phyloP scores from a whole-genome alignment of 495 filamentous ascomycete species.

The Xylaria telfairii region DNA sequence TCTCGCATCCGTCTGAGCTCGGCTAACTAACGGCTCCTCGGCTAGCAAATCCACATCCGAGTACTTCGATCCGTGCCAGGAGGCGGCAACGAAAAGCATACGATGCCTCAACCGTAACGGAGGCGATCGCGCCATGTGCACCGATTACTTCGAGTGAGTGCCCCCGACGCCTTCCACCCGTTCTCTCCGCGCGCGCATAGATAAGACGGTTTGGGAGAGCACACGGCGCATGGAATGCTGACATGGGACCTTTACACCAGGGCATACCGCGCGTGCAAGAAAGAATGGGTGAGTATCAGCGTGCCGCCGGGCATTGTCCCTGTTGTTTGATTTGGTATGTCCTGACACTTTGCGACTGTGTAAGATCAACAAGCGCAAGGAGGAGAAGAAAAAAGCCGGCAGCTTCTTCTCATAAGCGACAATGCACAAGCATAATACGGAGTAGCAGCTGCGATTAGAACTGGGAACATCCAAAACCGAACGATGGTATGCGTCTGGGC shows the following conservation, averaged over 20 bases:
- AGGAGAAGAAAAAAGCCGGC: constrained; percentile 46
- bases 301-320: not conserved
- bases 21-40: constrained; percentile 15
- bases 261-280: constrained; percentile 93
- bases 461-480: not conserved
- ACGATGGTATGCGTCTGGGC: not conserved
- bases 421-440: not conserved
- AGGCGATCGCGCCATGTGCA: constrained; percentile 83
- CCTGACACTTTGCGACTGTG: constrained; percentile 28
- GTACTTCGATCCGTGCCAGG: constrained; percentile 93
- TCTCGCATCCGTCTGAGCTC: constrained; percentile 4
- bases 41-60: constrained; percentile 80
- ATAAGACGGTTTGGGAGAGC: not conserved
- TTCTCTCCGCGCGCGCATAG: not conserved
- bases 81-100: constrained; percentile 85
- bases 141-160: constrained; percentile 90
- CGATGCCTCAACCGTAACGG: constrained; percentile 86
- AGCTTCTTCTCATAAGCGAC: constrained; percentile 27
- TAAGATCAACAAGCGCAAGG: constrained; percentile 59
- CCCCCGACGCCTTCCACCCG: not conserved
- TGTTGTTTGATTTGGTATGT: constrained; percentile 4
- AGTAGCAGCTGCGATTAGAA: not conserved
- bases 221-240: constrained; percentile 24
- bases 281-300: constrained; percentile 76
- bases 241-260: constrained; percentile 49